These are phyloP conservation scores for Maudiozyma serrabonitensis DNA, from an alignment of 805 yeast species.

Conservation along the genomic window DNA sequence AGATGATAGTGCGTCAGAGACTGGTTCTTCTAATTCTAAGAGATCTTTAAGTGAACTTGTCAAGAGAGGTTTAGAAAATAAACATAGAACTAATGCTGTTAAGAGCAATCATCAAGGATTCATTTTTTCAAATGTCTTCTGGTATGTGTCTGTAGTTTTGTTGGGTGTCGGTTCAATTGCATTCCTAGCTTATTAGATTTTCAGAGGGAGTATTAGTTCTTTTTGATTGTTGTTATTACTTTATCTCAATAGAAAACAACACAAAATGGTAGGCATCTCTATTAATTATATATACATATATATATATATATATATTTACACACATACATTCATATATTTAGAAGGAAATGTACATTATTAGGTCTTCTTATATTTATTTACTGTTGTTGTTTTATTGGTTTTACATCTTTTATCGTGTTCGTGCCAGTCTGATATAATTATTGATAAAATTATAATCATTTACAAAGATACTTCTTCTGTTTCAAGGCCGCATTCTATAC, in stretches of 20 bases:
- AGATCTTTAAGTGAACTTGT: conserved; percentile 37
- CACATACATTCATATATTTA: too few species aligned
- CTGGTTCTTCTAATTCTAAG: conserved; percentile 25
- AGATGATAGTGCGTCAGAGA: conserved; percentile 21
- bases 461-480: conserved; percentile 47
- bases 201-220: too few species aligned
- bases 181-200: conserved; percentile 15
- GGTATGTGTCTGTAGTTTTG: conserved; percentile 21
- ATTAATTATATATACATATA: too few species aligned
- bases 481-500: conserved; percentile 75
- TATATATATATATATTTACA: too few species aligned
- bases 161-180: conserved; percentile 23
- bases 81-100: conserved; percentile 62
- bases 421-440: too few species aligned
- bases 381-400: too few species aligned
- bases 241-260: too few species aligned
- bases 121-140: conserved; percentile 13
- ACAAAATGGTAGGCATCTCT: too few species aligned
- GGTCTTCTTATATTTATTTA: too few species aligned
- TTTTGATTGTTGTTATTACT: too few species aligned
- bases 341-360: too few species aligned
- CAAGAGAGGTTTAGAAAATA: conserved; percentile 70
- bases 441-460: not conserved
- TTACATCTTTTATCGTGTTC: too few species aligned
- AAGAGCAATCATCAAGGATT: conserved; percentile 7